Conservation (phyloP, 1,139 yeast genomes). For the Hanseniaspora gamundiae region DNA sequence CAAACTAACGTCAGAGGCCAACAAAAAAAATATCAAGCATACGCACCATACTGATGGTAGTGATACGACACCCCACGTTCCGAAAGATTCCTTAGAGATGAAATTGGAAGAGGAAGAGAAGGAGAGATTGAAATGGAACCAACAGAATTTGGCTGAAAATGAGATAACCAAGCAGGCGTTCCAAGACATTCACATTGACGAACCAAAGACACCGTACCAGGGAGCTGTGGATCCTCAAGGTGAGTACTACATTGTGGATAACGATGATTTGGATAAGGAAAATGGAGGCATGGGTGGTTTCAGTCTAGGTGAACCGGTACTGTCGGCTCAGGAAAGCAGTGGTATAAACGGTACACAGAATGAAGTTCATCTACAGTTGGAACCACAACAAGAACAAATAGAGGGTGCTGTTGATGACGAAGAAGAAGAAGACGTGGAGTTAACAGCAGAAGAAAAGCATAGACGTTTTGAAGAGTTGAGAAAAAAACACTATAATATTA, state of each 20-base stretch:
- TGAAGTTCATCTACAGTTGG: slow-evolving; percentile 16
- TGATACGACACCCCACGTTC: slow-evolving; percentile 10
- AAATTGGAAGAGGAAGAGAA: slow-evolving; percentile 18
- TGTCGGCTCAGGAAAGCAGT: neutral
- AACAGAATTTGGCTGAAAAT: slow-evolving; percentile 47
- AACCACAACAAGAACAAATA: neutral
- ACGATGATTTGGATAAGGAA: slow-evolving; percentile 34
- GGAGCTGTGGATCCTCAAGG: slow-evolving; percentile 86
- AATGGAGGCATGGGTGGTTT: slow-evolving; percentile 1
- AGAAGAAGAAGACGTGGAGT: slow-evolving; percentile 32
- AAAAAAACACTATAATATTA: slow-evolving; percentile 65
- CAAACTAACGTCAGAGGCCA: slow-evolving; percentile 16
- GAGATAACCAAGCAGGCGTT: slow-evolving; percentile 33
- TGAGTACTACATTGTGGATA: slow-evolving; percentile 66
- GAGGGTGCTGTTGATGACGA: slow-evolving; percentile 29
- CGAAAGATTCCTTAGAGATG: slow-evolving; percentile 21
- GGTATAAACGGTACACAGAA: neutral
- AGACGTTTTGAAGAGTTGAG: slow-evolving; percentile 61
- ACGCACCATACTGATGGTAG: slow-evolving; percentile 7
- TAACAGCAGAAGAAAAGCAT: slow-evolving; percentile 41
- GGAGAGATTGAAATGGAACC: slow-evolving; percentile 58
- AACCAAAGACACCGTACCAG: slow-evolving; percentile 95
- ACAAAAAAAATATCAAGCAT: slow-evolving; percentile 7
- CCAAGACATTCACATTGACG: slow-evolving; percentile 50
- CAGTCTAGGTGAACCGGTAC: slow-evolving; percentile 41